Base-by-base conservation (phyloP, 2,329 filamentous ascomycete species). In the Arthroderma sp. region DNA sequence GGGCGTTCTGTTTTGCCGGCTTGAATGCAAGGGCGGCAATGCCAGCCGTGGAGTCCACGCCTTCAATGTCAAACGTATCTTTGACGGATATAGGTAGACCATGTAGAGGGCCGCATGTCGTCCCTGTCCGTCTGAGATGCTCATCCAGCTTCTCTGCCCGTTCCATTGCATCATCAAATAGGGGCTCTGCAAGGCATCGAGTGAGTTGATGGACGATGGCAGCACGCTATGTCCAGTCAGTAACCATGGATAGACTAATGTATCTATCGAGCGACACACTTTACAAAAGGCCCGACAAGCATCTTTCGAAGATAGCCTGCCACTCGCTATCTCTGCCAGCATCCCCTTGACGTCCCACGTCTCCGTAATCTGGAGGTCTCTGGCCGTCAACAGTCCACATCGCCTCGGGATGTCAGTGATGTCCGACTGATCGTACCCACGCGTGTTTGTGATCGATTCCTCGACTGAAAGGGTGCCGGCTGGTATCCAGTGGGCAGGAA, bases 11-110 rank as follows among this genome's bases (percentile, higher is more conserved):
- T 33, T 69, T 67, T 13, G 79, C 81, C 0, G 84, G 82, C 49
- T 83, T 74, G 39, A 78, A 77, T 2, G 84, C 81, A 58, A 85
- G 77, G 0, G 79, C 78, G 0, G 79, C 78, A 60, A 89, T 76
- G 1, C 81, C 81, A 3, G 81, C 75, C 0, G 75, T 79, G 7
- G 75, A 76, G 54, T 82, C 79, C 6, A 78, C 73, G 6, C 80
- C 80, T 6, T 71, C 67, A 25, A 77, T 59, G 49, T 70, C 64
- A 61, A 77, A 75, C 56, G 77, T 73, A 52, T 78, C 73, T 58
- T 77, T 79, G 38, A 79, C 60, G 33, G 72, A 74, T 52, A 86
- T 73, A 0, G 82, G 82, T 0, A 86, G 71, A 5, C 83, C 82
- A 63, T 85, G 82, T 0, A 86, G 71, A 1, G 82, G 81, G 0